These are phyloP conservation scores for Ramaria sp. DNA, from an alignment of 768 basidiomycete genomes.

Conservation along the genomic window DNA sequence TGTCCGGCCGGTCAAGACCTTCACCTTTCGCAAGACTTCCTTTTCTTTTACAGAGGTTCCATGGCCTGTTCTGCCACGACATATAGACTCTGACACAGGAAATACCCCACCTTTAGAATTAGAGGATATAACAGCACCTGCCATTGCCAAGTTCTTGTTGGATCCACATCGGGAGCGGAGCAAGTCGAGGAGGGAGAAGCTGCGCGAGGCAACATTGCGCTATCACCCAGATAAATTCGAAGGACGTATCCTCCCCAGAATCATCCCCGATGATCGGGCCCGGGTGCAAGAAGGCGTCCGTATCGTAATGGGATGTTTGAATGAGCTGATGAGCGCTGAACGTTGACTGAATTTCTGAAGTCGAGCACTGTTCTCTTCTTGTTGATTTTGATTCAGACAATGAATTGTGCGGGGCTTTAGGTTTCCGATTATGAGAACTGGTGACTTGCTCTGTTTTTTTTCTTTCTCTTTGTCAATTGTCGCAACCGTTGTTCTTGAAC, in stretches of 20 bases:
- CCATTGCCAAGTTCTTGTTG: slow-evolving; percentile 41
- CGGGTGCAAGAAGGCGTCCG: slow-evolving; percentile 36
- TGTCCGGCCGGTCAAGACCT: slow-evolving; percentile 17
- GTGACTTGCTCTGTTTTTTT: too few relatives aligned
- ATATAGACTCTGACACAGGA: not conserved
- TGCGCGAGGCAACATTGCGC: slow-evolving; percentile 1
- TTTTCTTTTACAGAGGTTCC: slow-evolving; percentile 45
- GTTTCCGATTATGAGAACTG: too few relatives aligned
- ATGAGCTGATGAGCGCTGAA: slow-evolving; percentile 23
- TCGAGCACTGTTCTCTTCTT: too few relatives aligned
- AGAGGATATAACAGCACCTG: slow-evolving; percentile 23
- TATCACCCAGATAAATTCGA: slow-evolving; percentile 9
- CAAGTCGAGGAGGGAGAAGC: not conserved
- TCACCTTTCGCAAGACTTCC: slow-evolving; percentile 17
- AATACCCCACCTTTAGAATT: slow-evolving; percentile 16
- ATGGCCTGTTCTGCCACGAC: slow-evolving; percentile 38
- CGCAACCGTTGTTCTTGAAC: too few relatives aligned
- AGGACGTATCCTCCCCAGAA: not conserved
- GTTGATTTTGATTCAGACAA: too few relatives aligned
- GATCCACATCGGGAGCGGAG: slow-evolving; percentile 24
- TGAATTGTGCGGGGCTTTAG: too few relatives aligned
- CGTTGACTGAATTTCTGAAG: not conserved
- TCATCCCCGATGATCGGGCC: not conserved
- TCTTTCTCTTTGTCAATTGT: too few relatives aligned
- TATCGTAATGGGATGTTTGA: slow-evolving; percentile 28